A percentile compares a stretch with the other conserved stretches of the same genome.
Conservation (phyloP, 2,329 filamentous ascomycete genomes). For the Colletotrichum orchidophilum region DNA sequence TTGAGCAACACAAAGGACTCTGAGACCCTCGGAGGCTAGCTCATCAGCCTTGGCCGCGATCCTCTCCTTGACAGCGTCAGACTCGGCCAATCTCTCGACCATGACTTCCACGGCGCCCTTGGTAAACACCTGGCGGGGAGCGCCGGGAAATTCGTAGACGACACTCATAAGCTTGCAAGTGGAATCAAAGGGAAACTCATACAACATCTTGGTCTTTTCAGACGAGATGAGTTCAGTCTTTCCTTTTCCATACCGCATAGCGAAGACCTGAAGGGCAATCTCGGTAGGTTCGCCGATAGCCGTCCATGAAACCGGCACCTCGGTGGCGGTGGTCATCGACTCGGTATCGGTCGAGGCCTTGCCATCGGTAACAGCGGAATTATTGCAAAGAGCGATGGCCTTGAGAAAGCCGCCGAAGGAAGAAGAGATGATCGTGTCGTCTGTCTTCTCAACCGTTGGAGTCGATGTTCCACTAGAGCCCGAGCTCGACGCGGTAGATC, state of each 20-base stretch:
- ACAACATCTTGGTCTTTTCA: conserved; percentile 58
- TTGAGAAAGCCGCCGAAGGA: conserved; percentile 59
- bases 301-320: conserved; percentile 56
- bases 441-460: conserved; percentile 38
- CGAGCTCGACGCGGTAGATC: conserved; percentile 46
- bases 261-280: conserved; percentile 78
- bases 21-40: conserved; percentile 70
- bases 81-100: conserved; percentile 59
- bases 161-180: conserved; percentile 81
- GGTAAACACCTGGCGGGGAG: conserved; percentile 56
- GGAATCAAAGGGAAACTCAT: conserved; percentile 79
- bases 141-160: conserved; percentile 58
- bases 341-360: conserved; percentile 54
- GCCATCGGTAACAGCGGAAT: conserved; percentile 58
- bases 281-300: conserved; percentile 76
- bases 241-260: conserved; percentile 70
- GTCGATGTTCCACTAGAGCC: conserved; percentile 38
- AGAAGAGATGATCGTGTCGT: conserved; percentile 40
- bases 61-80: conserved; percentile 55
- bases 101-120: conserved; percentile 69
- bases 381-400: conserved; percentile 71
- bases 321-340: conserved; percentile 55
- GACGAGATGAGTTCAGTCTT: conserved; percentile 46
- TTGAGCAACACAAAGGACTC: conserved; percentile 73
- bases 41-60: conserved; percentile 62